Percentiles rank a stretch among this genome's conserved stretches.
phyloP scores from a whole-genome alignment of 257 asterid species.

The Anisodus tanguticus region DNA sequence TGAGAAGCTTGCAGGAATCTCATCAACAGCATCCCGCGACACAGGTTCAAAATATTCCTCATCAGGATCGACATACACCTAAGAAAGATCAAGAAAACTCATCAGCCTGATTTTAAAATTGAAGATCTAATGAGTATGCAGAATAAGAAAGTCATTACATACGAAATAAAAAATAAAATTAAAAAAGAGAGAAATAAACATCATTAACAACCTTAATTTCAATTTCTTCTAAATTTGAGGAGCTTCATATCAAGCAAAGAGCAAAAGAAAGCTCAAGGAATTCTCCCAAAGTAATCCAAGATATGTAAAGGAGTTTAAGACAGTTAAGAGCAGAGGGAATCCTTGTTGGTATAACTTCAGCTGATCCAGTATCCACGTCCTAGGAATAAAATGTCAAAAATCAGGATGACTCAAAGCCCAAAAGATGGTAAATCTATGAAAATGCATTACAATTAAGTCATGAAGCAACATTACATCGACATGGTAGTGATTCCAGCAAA shows the following conservation, averaged over 20 bases:
- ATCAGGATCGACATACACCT: neutral
- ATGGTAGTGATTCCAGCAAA: neutral
- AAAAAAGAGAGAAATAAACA: neutral
- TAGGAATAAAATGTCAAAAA: neutral
- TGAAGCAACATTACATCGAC: neutral
- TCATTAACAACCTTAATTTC: neutral
- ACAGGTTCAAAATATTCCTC: neutral
- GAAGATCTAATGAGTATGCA: neutral
- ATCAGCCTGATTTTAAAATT: neutral
- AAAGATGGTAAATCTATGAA: neutral
- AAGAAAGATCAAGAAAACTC: neutral
- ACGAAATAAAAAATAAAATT: neutral
- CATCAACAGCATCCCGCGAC: neutral
- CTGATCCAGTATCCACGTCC: neutral
- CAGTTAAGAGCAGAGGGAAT: neutral
- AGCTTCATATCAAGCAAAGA: neutral
- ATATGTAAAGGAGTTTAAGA: neutral
- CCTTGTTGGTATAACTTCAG: neutral
- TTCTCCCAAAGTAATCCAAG: neutral
- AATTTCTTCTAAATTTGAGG: neutral
- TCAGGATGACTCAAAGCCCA: neutral
- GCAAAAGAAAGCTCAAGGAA: neutral
- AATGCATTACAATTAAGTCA: neutral
- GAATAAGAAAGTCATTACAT: neutral
- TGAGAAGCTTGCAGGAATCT: constrained; percentile 6